A percentile compares a stretch with the other conserved stretches of the same genome.
These are phyloP conservation scores for Malania oleifera DNA, from an alignment of 164 flowering plant species.

Conservation along the genomic window DNA sequence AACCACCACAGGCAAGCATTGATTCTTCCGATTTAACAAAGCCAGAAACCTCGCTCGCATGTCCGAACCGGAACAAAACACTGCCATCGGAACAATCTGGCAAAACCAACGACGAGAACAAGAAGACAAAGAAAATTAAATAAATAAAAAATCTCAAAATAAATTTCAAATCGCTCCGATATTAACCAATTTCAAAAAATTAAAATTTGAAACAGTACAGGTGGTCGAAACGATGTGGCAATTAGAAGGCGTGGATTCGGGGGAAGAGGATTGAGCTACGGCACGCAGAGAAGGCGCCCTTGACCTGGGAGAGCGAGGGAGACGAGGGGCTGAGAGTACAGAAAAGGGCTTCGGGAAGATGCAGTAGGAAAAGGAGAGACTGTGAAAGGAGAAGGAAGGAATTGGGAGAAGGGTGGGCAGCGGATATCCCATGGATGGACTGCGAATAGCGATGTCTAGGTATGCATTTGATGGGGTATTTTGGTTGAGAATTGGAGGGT, in stretches of 20 bases:
- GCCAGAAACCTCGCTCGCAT: background rate
- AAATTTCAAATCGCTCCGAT: constrained; percentile 3
- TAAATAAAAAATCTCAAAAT: constrained; percentile 5
- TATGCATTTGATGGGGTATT: no score
- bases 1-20: background rate
- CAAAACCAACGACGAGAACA: constrained; percentile 15
- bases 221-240: constrained; percentile 11
- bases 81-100: constrained; percentile 24
- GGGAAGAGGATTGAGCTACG: background rate
- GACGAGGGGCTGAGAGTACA: background rate
- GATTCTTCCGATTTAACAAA: background rate
- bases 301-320: constrained; percentile 2
- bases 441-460: no score
- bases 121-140: constrained; percentile 2
- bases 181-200: background rate
- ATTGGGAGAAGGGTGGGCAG: no score
- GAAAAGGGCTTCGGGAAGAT: constrained; percentile 3
- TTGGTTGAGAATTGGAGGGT: no score
- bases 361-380: constrained; percentile 5
- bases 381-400: background rate
- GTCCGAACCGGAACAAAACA: constrained; percentile 15
- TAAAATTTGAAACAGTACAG: constrained; percentile 7
- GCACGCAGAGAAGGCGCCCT: constrained; percentile 5
- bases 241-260: constrained; percentile 1
- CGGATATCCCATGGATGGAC: no score